phyloP scores from a whole-genome alignment of 768 basidiomycete genomes.

The Podaxis sp. region DNA sequence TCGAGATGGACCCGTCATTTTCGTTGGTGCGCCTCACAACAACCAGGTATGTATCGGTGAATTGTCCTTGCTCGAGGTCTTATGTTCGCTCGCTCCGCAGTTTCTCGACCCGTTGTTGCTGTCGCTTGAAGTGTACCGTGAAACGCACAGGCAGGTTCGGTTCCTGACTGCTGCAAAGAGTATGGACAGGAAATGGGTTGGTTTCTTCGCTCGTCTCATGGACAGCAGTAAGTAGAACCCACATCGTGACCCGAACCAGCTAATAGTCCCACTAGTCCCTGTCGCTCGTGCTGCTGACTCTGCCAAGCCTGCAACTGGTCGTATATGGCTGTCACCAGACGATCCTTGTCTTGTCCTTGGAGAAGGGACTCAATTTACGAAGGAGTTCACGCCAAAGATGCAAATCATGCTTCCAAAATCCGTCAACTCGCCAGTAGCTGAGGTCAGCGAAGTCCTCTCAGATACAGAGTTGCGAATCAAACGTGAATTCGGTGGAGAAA shows the following conservation, averaged over 20 bases:
- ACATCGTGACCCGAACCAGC: conserved; percentile 6
- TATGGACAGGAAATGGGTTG: conserved; percentile 76
- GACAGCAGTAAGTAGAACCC: conserved; percentile 67
- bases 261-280: conserved; percentile 62
- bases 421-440: conserved; percentile 72
- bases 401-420: conserved; percentile 87
- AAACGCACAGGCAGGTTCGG: conserved; percentile 77
- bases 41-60: conserved; percentile 63
- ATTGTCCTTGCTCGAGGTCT: background rate
- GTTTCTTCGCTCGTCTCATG: conserved; percentile 80
- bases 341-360: conserved; percentile 86
- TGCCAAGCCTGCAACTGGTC: conserved; percentile 74
- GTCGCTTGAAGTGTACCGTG: conserved; percentile 81
- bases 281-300: conserved; percentile 90
- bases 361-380: conserved; percentile 73
- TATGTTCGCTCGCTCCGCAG: conserved; percentile 37
- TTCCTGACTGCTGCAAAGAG: conserved; percentile 91
- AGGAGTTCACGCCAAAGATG: conserved; percentile 73
- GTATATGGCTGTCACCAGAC: conserved; percentile 64
- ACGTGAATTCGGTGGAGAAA: conserved; percentile 83
- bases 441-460: conserved; percentile 86
- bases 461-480: conserved; percentile 85
- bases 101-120: conserved; percentile 91
- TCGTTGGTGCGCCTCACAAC: conserved; percentile 89
- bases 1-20: conserved; percentile 85